Base-by-base conservation (phyloP, 2,329 filamentous ascomycete species). In the Fusarium circinatum region DNA sequence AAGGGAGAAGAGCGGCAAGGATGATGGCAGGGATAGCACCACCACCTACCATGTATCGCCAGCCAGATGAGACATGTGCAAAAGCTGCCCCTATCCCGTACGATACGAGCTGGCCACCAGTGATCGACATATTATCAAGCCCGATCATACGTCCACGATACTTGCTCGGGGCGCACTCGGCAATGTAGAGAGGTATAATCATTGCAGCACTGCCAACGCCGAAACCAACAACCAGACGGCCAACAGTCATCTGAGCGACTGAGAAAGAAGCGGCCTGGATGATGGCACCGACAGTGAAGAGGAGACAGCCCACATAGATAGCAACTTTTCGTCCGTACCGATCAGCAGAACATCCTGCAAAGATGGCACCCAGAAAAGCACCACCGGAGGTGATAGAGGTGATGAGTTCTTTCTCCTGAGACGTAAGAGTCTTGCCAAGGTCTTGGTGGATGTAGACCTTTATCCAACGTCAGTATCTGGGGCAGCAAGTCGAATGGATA, bases 121-220 rank as follows among this genome's bases (percentile, higher is more conserved):
- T 85, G 63, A 86, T 83, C 51, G 79, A 82, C 71, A 87, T 84
- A 67, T 87, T 87, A 74, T 87, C 84, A 30, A 88, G 77, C 2
- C 80, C 84, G 74, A 87, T 85, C 81, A 86, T 85, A 7, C 84
- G 81, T 22, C 86, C 86, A 57, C 86, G 82, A 47, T 85, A 84
- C 68, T 84, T 85, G 8, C 86, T 83, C 1, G 86, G 87, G 2
- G 86, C 84, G 7, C 88, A 80, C 62, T 88, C 86, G 6, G 83
- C 84, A 45, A 88, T 87, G 71, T 88, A 89, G 14, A 77, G n/a
- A 13, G 76, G 82, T 17, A 85, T 77, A 9, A 86, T 82, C 84
- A 88, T 87, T 20, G 84, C 83, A 13, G 85, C 86, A 3, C 80
- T 83, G 1, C 85, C 84, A n/a, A 86, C 85, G 47, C 86, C 86